Evolutionary conservation across 805 yeast species (phyloP).

Genomic region (Saturnispora bothae): DNA sequence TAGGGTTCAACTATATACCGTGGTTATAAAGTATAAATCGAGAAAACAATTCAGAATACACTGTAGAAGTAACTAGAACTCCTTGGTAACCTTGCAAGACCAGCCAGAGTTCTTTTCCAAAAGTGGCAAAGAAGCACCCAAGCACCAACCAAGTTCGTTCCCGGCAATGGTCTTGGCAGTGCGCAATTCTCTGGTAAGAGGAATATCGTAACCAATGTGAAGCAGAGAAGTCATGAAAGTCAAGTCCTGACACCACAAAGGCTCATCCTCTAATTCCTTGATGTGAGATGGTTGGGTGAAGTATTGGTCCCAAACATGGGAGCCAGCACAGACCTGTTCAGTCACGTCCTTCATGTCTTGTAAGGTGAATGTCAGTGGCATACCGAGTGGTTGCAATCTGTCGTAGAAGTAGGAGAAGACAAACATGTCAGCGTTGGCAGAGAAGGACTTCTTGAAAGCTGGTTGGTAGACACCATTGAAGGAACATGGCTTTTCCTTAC

Average conservation of each 20-base stretch:
- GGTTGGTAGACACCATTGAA: conserved; percentile 98
- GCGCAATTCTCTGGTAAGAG: conserved; percentile 76
- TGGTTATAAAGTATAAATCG: too few relatives aligned
- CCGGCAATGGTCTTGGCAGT: conserved; percentile 84
- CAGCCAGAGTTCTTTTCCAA: conserved; percentile 59
- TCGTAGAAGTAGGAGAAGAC: conserved; percentile 94
- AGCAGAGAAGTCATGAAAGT: conserved; percentile 82
- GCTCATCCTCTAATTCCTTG: conserved; percentile 59
- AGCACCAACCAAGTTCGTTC: conserved; percentile 96
- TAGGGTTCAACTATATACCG: too few relatives aligned
- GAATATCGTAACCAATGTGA: conserved; percentile 96
- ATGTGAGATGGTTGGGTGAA: conserved; percentile 60
- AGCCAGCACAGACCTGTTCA: conserved; percentile 77
- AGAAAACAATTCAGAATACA: too few relatives aligned
- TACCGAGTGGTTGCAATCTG: conserved; percentile 85
- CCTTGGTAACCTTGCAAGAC: conserved; percentile 46
- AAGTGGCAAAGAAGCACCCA: conserved; percentile 93
- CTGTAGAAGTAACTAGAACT: too few relatives aligned
- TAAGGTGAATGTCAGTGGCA: conserved; percentile 84
- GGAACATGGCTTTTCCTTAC: conserved; percentile 75
- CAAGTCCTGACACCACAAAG: conserved; percentile 90
- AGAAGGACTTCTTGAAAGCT: conserved; percentile 68
- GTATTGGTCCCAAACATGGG: conserved; percentile 57
- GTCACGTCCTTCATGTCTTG: conserved; percentile 78
- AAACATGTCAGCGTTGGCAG: conserved; percentile 63